Percentiles rank a stretch among this genome's conserved stretches.
phyloP scores from a whole-genome alignment of 306 rosid genomes.

The Cucumis hystrix region DNA sequence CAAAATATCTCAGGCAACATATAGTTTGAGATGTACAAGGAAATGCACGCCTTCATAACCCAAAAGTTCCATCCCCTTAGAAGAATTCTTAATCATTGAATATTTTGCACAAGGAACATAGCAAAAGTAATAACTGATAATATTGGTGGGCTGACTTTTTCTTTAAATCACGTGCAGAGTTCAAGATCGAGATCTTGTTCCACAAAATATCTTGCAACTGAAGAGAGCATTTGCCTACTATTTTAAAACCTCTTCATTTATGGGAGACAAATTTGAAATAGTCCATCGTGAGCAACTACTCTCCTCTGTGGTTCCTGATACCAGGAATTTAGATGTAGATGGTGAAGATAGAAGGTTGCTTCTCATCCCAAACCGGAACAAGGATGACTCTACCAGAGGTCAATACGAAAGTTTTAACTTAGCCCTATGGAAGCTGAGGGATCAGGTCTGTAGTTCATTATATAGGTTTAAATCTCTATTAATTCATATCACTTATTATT shows the following conservation, averaged over 20 bases:
- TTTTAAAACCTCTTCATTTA: slow-evolving; percentile 38
- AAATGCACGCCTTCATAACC: neutral
- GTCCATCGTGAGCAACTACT: neutral
- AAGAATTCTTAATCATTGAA: neutral
- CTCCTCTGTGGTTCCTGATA: neutral
- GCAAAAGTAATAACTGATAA: neutral
- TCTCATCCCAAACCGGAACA: slow-evolving; percentile 45
- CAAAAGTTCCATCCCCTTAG: neutral
- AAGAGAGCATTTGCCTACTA: slow-evolving; percentile 41
- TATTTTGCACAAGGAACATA: neutral
- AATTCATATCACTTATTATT: neutral
- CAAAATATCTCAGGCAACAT: neutral
- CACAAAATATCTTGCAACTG: slow-evolving; percentile 28
- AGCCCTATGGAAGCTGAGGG: slow-evolving; percentile 62
- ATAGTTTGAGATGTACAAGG: neutral
- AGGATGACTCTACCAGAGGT: slow-evolving; percentile 40
- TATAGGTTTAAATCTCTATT: neutral
- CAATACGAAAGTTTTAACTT: slow-evolving; percentile 47
- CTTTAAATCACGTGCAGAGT: slow-evolving; percentile 24
- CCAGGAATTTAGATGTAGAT: slow-evolving; percentile 10
- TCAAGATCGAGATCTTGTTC: slow-evolving; percentile 41
- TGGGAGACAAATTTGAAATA: slow-evolving; percentile 10
- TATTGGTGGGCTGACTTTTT: neutral
- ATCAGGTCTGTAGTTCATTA: slow-evolving; percentile 40
- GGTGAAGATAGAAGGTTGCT: slow-evolving; percentile 21